Percentiles rank a stretch among this genome's conserved stretches.
Conservation (phyloP, 108 stramenopile genomes). For the Conticribra weissflogii region DNA sequence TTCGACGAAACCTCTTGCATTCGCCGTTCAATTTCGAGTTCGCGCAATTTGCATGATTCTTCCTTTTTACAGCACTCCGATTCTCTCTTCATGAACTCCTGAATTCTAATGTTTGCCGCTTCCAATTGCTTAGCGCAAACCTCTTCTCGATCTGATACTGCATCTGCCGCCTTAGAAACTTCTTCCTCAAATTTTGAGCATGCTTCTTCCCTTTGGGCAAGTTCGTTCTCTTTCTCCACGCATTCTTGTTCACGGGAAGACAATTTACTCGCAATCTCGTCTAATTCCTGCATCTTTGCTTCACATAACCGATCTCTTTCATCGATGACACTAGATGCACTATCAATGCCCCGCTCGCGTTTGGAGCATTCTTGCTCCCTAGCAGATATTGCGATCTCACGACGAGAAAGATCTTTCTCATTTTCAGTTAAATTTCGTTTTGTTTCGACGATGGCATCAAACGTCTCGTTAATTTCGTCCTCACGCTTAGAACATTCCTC, state of each 20-base stretch:
- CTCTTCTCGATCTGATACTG: constrained; percentile 32
- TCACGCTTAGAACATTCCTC: constrained; percentile 29
- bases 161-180: constrained; percentile 23
- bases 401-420: constrained; percentile 18
- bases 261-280: constrained; percentile 1
- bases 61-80: constrained; percentile 14
- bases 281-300: constrained; percentile 1
- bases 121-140: constrained; percentile 37
- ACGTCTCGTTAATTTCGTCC: constrained; percentile 4
- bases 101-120: constrained; percentile 36
- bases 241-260: constrained; percentile 9
- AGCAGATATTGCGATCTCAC: constrained; percentile 11
- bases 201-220: constrained; percentile 24
- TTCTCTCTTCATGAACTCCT: constrained; percentile 39
- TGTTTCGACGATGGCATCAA: too few species aligned
- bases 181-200: constrained; percentile 24
- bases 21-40: constrained; percentile 16
- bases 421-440: constrained; percentile 5
- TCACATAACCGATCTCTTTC: constrained; percentile 25
- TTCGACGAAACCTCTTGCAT: constrained; percentile 20
- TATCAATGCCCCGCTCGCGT: constrained; percentile 10
- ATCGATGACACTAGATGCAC: constrained; percentile 7
- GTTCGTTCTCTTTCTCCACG: constrained; percentile 15
- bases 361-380: constrained; percentile 11
- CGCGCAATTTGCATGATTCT: constrained; percentile 12